These are phyloP conservation scores for Hansenula sp. DNA, from an alignment of 1,139 yeast species.

Conservation along the genomic window DNA sequence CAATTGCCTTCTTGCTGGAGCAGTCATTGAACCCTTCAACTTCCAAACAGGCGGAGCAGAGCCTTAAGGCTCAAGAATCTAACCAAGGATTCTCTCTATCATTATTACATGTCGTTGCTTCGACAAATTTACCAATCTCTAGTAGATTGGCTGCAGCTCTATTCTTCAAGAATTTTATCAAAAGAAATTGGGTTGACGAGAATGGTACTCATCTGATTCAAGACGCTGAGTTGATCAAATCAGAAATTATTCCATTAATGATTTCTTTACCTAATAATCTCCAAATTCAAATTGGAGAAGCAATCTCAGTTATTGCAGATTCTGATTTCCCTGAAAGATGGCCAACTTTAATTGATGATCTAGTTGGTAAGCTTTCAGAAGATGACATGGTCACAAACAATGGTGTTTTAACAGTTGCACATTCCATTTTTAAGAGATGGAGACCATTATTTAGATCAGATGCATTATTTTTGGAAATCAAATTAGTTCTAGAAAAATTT, in stretches of 20 bases:
- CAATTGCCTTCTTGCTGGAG: constrained; percentile 28
- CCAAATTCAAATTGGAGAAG: constrained; percentile 91
- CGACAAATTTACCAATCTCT: constrained; percentile 45
- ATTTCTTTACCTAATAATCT: constrained; percentile 68
- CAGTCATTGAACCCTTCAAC: constrained; percentile 36
- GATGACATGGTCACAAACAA: constrained; percentile 72
- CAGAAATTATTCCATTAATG: constrained; percentile 80
- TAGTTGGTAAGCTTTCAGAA: constrained; percentile 55
- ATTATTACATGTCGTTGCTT: constrained; percentile 74
- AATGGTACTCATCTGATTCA: constrained; percentile 74
- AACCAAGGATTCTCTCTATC: constrained; percentile 72
- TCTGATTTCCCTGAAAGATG: constrained; percentile 92
- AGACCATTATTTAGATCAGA: constrained; percentile 91
- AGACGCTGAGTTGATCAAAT: constrained; percentile 68
- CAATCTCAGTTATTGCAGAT: constrained; percentile 89
- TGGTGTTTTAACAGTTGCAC: constrained; percentile 89
- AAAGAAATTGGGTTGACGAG: constrained; percentile 85
- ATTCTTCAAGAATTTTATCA: constrained; percentile 83
- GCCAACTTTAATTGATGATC: constrained; percentile 73
- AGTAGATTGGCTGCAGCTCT: constrained; percentile 85
- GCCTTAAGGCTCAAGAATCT: constrained; percentile 55
- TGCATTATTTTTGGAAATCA: constrained; percentile 82
- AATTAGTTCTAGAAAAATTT: constrained; percentile 80
- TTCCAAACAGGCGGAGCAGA: constrained; percentile 59
- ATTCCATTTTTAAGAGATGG: constrained; percentile 95